phyloP scores from a whole-genome alignment of 169 alveolate genomes.

The Cryptosporidium meleagridis region DNA sequence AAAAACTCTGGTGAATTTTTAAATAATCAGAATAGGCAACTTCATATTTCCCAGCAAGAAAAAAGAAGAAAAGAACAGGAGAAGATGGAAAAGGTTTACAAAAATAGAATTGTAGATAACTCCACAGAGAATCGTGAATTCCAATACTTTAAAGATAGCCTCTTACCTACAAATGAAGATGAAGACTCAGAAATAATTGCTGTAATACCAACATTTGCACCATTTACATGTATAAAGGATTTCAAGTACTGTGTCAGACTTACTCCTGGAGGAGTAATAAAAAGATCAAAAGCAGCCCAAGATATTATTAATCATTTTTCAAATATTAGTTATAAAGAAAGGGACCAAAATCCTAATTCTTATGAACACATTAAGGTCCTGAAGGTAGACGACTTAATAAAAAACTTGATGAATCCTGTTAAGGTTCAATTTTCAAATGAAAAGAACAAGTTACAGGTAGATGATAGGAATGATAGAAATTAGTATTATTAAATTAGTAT shows the following conservation, averaged over 20 bases:
- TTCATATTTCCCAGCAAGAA: conserved; percentile 56
- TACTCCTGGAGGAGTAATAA: conserved; percentile 65
- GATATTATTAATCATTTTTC: conserved; percentile 51
- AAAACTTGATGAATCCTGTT: conserved; percentile 59
- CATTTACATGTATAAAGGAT: conserved; percentile 36
- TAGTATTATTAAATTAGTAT: conserved; percentile 30
- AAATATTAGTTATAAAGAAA: conserved; percentile 40
- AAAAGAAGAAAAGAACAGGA: conserved; percentile 68
- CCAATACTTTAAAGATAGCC: conserved; percentile 16
- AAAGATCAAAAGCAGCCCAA: conserved; percentile 71
- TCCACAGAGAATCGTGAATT: conserved; percentile 64
- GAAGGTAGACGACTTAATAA: conserved; percentile 49
- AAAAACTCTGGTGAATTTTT: not conserved
- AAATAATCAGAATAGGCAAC: not conserved
- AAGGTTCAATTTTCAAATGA: conserved; percentile 34
- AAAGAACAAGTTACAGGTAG: conserved; percentile 24
- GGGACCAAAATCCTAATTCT: conserved; percentile 40
- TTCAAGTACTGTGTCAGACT: conserved; percentile 41
- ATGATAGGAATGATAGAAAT: conserved; percentile 5
- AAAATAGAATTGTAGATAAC: conserved; percentile 56
- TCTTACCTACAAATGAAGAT: conserved; percentile 33
- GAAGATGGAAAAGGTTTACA: conserved; percentile 36
- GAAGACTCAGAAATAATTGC: conserved; percentile 60
- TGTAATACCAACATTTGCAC: conserved; percentile 61
- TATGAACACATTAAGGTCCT: conserved; percentile 30